Evolutionary conservation across 768 basidiomycete species (phyloP).

Genomic region (Lactarius pseudohatsudake): DNA sequence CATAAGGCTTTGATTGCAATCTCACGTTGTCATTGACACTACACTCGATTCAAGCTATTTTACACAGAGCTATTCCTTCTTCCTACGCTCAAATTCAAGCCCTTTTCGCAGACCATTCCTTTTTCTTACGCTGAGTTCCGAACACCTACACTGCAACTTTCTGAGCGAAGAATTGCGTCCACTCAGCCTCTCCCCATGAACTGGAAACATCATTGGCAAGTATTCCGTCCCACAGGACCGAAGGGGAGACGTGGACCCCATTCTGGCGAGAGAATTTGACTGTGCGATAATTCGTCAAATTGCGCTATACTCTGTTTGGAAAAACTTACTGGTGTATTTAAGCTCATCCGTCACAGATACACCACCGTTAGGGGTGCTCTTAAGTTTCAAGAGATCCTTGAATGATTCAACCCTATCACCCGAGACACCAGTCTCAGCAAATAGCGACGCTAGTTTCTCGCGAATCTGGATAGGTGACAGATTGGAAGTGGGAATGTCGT

Average conservation of each 20-base stretch:
- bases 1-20: neutral
- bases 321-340: slow-evolving; percentile 78
- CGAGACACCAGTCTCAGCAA: slow-evolving; percentile 49
- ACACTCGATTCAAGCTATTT: slow-evolving; percentile 5
- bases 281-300: slow-evolving; percentile 34
- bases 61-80: neutral
- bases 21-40: neutral
- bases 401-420: slow-evolving; percentile 51
- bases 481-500: slow-evolving; percentile 67
- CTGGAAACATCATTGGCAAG: slow-evolving; percentile 73
- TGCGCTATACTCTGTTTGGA: neutral
- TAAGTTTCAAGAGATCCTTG: slow-evolving; percentile 60
- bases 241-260: slow-evolving; percentile 87
- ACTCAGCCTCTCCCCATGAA: slow-evolving; percentile 79
- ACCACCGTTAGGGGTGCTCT: slow-evolving; percentile 72
- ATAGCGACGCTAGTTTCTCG: slow-evolving; percentile 65
- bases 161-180: slow-evolving; percentile 68
- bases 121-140: slow-evolving; percentile 31
- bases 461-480: slow-evolving; percentile 72
- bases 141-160: slow-evolving; percentile 44
- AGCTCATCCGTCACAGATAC: slow-evolving; percentile 80
- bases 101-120: neutral
- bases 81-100: neutral
- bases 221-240: slow-evolving; percentile 74
- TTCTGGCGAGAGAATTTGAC: slow-evolving; percentile 94